Conservation (phyloP, 108 stramenopile genomes). For the Skeletonema grethae region DNA sequence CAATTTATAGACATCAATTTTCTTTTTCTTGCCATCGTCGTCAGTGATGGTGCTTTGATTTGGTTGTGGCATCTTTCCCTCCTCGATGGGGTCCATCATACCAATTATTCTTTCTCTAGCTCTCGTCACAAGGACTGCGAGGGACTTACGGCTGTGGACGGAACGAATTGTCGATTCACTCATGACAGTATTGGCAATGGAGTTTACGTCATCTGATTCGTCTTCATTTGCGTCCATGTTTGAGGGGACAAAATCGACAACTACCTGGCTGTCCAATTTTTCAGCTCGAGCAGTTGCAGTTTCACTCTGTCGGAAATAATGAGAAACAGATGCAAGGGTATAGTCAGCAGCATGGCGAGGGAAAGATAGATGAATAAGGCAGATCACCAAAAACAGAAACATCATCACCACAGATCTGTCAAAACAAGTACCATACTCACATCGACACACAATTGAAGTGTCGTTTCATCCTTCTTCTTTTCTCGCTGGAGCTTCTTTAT, state of each 20-base stretch:
- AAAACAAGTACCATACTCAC: constrained; percentile 14
- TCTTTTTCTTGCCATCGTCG: constrained; percentile 49
- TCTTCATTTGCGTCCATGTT: constrained; percentile 20
- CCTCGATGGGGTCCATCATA: constrained; percentile 35
- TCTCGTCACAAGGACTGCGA: constrained; percentile 35
- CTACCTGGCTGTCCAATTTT: constrained; percentile 13
- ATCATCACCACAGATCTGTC: neutral
- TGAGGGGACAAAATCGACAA: constrained; percentile 24
- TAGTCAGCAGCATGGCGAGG: neutral
- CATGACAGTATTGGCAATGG: constrained; percentile 48
- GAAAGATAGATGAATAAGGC: too few relatives aligned
- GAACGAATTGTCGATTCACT: constrained; percentile 45
- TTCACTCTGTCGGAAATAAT: constrained; percentile 33
- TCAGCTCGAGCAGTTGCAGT: constrained; percentile 40
- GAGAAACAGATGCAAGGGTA: neutral
- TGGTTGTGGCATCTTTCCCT: constrained; percentile 34
- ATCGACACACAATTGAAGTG: constrained; percentile 33
- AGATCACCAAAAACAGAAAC: too few relatives aligned
- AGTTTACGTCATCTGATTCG: constrained; percentile 41
- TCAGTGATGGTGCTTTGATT: constrained; percentile 47
- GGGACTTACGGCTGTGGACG: constrained; percentile 51
- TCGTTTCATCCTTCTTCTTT: constrained; percentile 50
- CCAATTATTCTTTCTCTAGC: constrained; percentile 35
- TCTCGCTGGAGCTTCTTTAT: constrained; percentile 50
- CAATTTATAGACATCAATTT: constrained; percentile 49